Evolutionary conservation across 495 filamentous ascomycete genomes (phyloP), one percentile per base, ranked within the genome.

Genomic region (Pyrenopolyporus hunteri): DNA sequence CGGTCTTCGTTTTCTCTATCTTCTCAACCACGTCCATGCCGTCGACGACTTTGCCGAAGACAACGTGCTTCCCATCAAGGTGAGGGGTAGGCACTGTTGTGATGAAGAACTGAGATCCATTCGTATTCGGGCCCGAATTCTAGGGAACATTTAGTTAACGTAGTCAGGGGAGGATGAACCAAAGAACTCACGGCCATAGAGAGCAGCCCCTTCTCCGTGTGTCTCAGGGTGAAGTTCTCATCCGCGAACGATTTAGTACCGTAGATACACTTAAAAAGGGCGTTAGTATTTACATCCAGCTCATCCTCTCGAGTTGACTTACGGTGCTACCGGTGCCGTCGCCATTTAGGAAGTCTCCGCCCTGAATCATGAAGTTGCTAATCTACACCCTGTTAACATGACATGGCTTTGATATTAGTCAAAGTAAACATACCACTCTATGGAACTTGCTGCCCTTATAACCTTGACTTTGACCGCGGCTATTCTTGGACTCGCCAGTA

Each of bases 101-200:
- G 75, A 98, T 93, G 79, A 98, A 98, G 76, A 98, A 98, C 72
- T 98, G 95, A 51, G 86, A 93, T 10, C 95, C 95, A 71, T 98
- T 98, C 51, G 90, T 93, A 71, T 98, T 89, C 13, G 90, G 89
- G 6, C 95, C 95, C 13, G 90, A 89, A 68, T 98, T 98, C 89
- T 93, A n/a, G n/a, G n/a, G n/a, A 54, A 1, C 36, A 16, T 40
- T 28, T 11, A 17, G n/a, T 61, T 44, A 60, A 47, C 36, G 39
- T n/a, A 11, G 26, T 5, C 13, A 39, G 6, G 35, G 33, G 25
- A 19, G 17, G 23, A 35, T 28, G n/a, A 22, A n/a, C 1, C 1
- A 11, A 31, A 44, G 10, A 16, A 60, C 59, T 20, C 83, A 94
- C 91, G 40, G 94, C 95, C 95, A 98, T 98, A 49, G 89, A 91